Conservation (phyloP, 495 filamentous ascomycete species). For the Annulohypoxylon maeteangense region DNA sequence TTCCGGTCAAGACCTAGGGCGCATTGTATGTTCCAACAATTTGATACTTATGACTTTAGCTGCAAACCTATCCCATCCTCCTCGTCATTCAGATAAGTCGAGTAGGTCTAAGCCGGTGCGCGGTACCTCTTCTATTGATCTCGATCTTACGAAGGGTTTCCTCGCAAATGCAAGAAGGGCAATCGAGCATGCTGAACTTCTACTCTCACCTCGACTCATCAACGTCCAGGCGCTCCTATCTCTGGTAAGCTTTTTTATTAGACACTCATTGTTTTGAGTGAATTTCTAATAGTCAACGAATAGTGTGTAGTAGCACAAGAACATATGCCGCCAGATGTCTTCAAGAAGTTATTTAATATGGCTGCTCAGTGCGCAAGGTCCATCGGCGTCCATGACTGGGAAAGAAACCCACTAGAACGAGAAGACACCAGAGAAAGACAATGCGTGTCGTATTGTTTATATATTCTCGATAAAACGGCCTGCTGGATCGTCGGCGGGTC, state of each 20-base stretch:
- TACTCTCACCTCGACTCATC: slow-evolving; percentile 22
- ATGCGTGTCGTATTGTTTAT: slow-evolving; percentile 31
- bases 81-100: slow-evolving; percentile 11
- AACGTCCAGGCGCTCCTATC: slow-evolving; percentile 40
- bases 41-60: slow-evolving; percentile 32
- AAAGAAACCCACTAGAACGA: not conserved
- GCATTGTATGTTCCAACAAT: slow-evolving; percentile 31
- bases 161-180: slow-evolving; percentile 32
- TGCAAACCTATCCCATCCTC: slow-evolving; percentile 14
- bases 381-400: slow-evolving; percentile 29
- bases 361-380: slow-evolving; percentile 27
- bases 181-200: slow-evolving; percentile 22
- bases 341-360: slow-evolving; percentile 21
- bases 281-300: not conserved
- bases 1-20: slow-evolving; percentile 18
- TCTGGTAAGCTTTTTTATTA: slow-evolving; percentile 9
- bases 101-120: slow-evolving; percentile 4
- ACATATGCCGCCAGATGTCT: slow-evolving; percentile 17
- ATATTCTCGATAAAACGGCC: slow-evolving; percentile 27
- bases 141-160: slow-evolving; percentile 27
- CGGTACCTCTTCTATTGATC: slow-evolving; percentile 25
- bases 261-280: not conserved
- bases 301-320: slow-evolving; percentile 37
- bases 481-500: slow-evolving; percentile 22
- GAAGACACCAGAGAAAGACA: slow-evolving; percentile 21